Evolutionary conservation across 352 stramenopile species (phyloP), one percentile per base, ranked within the genome.

Genomic region (Pythium dissimile): DNA sequence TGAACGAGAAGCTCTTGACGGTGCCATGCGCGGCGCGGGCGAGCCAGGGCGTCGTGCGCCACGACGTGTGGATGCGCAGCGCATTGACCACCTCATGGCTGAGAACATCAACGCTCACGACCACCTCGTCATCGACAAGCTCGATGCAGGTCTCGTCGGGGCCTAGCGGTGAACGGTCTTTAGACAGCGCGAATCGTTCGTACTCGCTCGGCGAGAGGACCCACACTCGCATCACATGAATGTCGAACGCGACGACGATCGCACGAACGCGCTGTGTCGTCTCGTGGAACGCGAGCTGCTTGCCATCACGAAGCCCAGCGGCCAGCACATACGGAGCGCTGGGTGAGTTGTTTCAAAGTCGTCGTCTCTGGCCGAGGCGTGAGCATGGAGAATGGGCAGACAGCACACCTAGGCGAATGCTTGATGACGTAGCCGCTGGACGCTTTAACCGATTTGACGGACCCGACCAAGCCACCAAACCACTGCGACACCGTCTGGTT

Each of bases 11-110:
- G 10, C 3, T 24, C 13, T 32, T 34, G 11, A 60, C 38, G 16
- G 23, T 53, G 13, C 57, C 57, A 31, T 31, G 37, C 6, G 42
- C 34, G 1, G 39, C 34, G 43, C 43, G 38, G 4, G 50, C 59
- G 27, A 37, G 61, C 59, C 59, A 66, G n/a, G 59, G 50, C 30
- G 50, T 66, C 51, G 32, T n/a, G 8, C 30, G 49, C 0, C 56
- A 50, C 0, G 20, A 56, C 13, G 59, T 66, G 10, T 7, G 15
- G 20, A 66, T 37, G 1, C 59, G 59, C 27, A 66, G n/a, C 12
- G 49, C 49, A 20, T 66, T 66, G 8, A 66, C 59, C n/a, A 59
- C 48, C 28, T 66, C 16, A 18, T 61, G 59, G 21, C 49, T 55
- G 9, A 51, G 51, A 24, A 66, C 45, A 6, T 60, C 42, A 7